A percentile compares a stretch with the other conserved stretches of the same genome.
Conservation (phyloP, 1,284 basidiomycete genomes). For the Trichosporon sp. region DNA sequence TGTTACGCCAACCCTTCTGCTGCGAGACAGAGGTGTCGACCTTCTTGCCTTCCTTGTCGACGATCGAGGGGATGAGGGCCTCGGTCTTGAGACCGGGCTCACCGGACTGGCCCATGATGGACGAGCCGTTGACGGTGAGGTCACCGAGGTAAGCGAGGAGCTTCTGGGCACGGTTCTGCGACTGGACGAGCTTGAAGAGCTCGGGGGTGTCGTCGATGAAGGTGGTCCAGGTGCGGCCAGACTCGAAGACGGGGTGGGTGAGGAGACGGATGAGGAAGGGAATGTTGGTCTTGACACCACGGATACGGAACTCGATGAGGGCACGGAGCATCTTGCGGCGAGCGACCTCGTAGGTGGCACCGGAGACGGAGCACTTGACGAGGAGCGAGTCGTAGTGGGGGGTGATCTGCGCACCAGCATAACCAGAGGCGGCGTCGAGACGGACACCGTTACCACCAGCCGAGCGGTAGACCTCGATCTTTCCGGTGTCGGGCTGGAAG, state of each 20-base stretch:
- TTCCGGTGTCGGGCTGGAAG: conserved; percentile 99
- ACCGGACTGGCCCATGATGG: conserved; percentile 74
- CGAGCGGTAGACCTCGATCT: conserved; percentile 98
- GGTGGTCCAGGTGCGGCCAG: conserved; percentile 97
- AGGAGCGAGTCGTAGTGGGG: conserved; percentile 98
- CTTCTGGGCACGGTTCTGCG: conserved; percentile 98
- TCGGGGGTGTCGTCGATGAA: conserved; percentile 99
- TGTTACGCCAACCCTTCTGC: conserved; percentile 93
- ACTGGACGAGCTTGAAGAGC: conserved; percentile 96
- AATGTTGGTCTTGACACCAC: conserved; percentile 99
- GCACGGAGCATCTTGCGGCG: conserved; percentile 98
- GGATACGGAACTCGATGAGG: conserved; percentile 98
- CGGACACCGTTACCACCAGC: conserved; percentile 99
- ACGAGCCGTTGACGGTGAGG: conserved; percentile 94
- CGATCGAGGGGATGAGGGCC: conserved; percentile 78
- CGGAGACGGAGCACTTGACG: conserved; percentile 94
- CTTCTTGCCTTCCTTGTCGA: conserved; percentile 72
- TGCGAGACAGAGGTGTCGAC: conserved; percentile 83
- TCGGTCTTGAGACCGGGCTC: conserved; percentile 95
- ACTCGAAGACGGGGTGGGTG: conserved; percentile 96
- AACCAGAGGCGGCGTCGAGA: conserved; percentile 95
- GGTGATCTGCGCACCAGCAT: conserved; percentile 98
- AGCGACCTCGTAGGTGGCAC: conserved; percentile 97
- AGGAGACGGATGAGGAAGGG: conserved; percentile 98
- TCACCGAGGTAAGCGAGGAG: conserved; percentile 95